Conservation (phyloP, 805 yeast species). For the Cyberlindnera nakhonratchasimensis region DNA sequence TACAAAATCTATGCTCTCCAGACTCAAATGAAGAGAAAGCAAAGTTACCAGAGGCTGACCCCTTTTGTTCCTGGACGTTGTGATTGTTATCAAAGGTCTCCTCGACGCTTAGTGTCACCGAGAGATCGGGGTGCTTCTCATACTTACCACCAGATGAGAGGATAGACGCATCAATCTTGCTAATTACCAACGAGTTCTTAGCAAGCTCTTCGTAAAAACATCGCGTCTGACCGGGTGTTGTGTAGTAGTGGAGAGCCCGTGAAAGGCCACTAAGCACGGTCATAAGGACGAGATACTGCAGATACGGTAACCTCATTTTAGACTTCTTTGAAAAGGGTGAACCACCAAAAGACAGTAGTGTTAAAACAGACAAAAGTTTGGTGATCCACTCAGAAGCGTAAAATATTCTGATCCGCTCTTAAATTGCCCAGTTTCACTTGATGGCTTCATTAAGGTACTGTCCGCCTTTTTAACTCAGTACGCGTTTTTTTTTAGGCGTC, state of each 20-base stretch:
- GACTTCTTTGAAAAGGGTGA: too few relatives aligned
- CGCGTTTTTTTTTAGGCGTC: too few relatives aligned
- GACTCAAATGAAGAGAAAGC: constrained; percentile 78
- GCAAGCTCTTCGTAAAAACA: constrained; percentile 86
- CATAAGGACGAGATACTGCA: too few relatives aligned
- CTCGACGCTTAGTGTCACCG: constrained; percentile 25
- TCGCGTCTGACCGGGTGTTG: constrained; percentile 67
- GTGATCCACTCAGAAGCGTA: too few relatives aligned
- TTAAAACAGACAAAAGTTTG: too few relatives aligned
- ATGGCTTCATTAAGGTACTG: too few relatives aligned
- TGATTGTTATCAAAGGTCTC: constrained; percentile 84
- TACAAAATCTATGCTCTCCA: constrained; percentile 84
- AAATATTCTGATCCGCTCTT: too few relatives aligned
- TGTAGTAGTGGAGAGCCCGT: constrained; percentile 61
- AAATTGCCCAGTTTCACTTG: too few relatives aligned
- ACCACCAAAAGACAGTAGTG: too few relatives aligned
- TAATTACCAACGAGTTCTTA: constrained; percentile 75
- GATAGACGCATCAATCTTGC: constrained; percentile 69
- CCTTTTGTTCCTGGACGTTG: constrained; percentile 66
- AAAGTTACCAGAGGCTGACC: constrained; percentile 59
- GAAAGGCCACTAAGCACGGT: constrained; percentile 2
- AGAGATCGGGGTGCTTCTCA: constrained; percentile 1
- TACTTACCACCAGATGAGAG: constrained; percentile 28
- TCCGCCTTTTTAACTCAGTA: too few relatives aligned
- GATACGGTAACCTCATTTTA: neutral